Conservation (phyloP, 495 filamentous ascomycete species). For the Xylaria longipes region DNA sequence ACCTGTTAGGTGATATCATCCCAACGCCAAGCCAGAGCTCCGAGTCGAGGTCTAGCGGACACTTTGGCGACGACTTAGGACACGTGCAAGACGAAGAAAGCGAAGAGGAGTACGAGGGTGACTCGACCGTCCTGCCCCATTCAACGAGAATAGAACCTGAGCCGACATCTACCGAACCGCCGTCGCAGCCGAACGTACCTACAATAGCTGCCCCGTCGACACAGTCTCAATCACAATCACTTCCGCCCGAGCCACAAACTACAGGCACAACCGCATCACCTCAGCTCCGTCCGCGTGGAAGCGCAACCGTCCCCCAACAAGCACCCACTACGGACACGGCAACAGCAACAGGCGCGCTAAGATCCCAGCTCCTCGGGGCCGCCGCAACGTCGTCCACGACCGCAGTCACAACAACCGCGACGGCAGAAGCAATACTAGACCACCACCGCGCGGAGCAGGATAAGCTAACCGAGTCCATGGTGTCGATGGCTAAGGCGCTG, state of each 20-base stretch:
- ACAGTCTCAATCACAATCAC: constrained; percentile 24
- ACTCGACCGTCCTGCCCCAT: constrained; percentile 28
- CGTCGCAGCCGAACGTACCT: constrained; percentile 1
- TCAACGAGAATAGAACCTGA: constrained; percentile 10
- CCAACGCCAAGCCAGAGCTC: constrained; percentile 56
- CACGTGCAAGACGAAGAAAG: constrained; percentile 16
- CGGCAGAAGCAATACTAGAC: constrained; percentile 72
- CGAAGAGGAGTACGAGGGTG: constrained; percentile 26
- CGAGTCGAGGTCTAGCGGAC: constrained; percentile 44
- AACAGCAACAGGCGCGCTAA: constrained; percentile 35
- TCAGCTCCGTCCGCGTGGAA: constrained; percentile 35
- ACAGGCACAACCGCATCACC: constrained; percentile 35
- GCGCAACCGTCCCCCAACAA: constrained; percentile 30
- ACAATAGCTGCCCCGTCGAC: neutral
- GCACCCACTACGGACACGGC: constrained; percentile 28
- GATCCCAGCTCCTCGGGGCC: constrained; percentile 48
- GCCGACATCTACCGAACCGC: constrained; percentile 14
- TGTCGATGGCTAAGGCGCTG: constrained; percentile 76
- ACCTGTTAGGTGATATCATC: constrained; percentile 56
- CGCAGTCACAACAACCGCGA: constrained; percentile 45
- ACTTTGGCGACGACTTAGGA: constrained; percentile 27
- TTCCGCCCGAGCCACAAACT: constrained; percentile 11
- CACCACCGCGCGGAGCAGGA: constrained; percentile 82
- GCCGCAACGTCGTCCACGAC: constrained; percentile 33
- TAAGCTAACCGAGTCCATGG: constrained; percentile 78